Base-by-base conservation (phyloP, 1,284 basidiomycete genomes). In the Trametes polyzona region DNA sequence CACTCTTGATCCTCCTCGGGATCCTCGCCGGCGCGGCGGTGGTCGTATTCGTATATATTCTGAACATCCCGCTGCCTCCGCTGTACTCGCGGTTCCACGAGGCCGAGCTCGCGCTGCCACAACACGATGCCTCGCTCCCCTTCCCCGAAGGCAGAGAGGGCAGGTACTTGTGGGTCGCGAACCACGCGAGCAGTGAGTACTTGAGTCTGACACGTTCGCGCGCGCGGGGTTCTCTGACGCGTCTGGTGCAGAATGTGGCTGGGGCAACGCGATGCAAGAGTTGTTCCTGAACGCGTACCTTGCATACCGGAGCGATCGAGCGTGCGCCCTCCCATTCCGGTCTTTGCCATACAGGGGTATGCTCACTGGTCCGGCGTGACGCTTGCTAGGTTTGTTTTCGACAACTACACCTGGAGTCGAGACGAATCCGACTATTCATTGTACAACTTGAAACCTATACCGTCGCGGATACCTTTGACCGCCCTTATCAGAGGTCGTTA, bases 151-250 rank as follows among this genome's bases (percentile, higher is more conserved):
- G 77, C 0, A 66, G 67, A 4, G 63, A 74, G 16, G 76, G 74
- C 0, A 77, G 75, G 47, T 84, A 77, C 61, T 62, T 84, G 16
- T 81, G 73, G 69, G 71, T 73, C 29, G 71, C 77, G 1, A 83
- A 83, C 46, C 81, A 84, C 62, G 77, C 75, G 17, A 67, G 64
- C 0, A 65, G 78, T 79, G 50, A 57, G 74, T 62, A 3, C n/a
- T 9, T 41, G 23, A n/a, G 7, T 17, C 36, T 14, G 23, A 14
- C 26, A 21, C 19, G 24, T 9, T 27, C 11, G 17, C 6, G 7
- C 29, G 21, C 21, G 23, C 6, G 19, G 24, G 78, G 77, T 47
- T 47, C 12, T 12, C 27, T 40, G 21, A 8, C 12, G 19, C 21
- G 33, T 37, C 30, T 19, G 40, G 32, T 29, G 19, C 9, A 75